Percentiles rank a stretch among this genome's conserved stretches.
phyloP scores from a whole-genome alignment of 2,329 filamentous ascomycete genomes.

The Cladosporium sp. region DNA sequence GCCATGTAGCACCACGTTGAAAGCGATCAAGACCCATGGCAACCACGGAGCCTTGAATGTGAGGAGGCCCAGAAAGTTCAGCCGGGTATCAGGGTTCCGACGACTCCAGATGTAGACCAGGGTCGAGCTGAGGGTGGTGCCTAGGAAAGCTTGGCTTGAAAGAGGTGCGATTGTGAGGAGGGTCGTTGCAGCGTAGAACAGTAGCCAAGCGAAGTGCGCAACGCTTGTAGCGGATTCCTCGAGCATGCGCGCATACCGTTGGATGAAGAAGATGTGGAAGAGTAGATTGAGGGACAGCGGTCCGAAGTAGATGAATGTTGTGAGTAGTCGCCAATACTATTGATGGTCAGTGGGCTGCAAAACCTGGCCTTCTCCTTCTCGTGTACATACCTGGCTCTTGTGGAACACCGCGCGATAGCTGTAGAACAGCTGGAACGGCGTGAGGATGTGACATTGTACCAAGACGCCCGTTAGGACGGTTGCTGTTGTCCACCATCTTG shows the following conservation, averaged over 20 bases:
- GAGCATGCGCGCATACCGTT: conserved; percentile 89
- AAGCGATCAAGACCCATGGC: conserved; percentile 91
- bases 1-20: conserved; percentile 86
- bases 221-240: conserved; percentile 93
- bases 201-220: conserved; percentile 90
- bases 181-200: conserved; percentile 76
- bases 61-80: conserved; percentile 75
- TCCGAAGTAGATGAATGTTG: conserved; percentile 96
- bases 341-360: conserved; percentile 12
- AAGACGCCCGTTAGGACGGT: conserved; percentile 82
- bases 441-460: conserved; percentile 89
- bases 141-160: conserved; percentile 87
- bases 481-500: conserved; percentile 92
- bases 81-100: conserved; percentile 82
- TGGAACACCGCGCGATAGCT: conserved; percentile 87
- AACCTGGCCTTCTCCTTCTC: not conserved
- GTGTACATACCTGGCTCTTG: conserved; percentile 71
- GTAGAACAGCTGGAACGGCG: conserved; percentile 94
- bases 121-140: conserved; percentile 86
- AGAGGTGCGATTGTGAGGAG: conserved; percentile 79
- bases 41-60: conserved; percentile 93
- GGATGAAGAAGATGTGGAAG: conserved; percentile 97
- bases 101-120: conserved; percentile 98
- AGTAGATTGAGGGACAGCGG: conserved; percentile 89
- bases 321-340: conserved; percentile 94